Evolutionary conservation across 352 stramenopile species (phyloP).

Genomic region (Globisporangium solare): DNA sequence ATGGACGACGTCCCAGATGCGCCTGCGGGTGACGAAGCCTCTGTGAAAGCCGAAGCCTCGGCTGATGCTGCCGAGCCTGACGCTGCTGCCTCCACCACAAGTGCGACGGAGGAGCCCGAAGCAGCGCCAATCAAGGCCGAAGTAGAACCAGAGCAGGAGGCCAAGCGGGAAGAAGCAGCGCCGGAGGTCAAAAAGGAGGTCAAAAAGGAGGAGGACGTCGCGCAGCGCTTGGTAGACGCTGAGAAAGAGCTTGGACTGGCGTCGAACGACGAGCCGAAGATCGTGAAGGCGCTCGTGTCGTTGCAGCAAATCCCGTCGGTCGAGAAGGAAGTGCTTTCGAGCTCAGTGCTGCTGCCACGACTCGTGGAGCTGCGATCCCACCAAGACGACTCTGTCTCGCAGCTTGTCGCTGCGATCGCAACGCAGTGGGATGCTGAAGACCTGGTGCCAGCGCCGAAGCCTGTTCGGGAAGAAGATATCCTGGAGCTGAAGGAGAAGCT

Average conservation of each 20-base stretch:
- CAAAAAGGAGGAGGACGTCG: conserved; percentile 16
- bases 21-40: conserved; percentile 8
- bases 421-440: conserved; percentile 49
- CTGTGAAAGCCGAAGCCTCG: conserved; percentile 8
- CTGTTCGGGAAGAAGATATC: conserved; percentile 52
- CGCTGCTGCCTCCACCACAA: not conserved
- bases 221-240: conserved; percentile 20
- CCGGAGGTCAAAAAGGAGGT: conserved; percentile 7
- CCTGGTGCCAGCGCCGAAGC: conserved; percentile 39
- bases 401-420: conserved; percentile 30
- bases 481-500: conserved; percentile 56
- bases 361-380: conserved; percentile 37
- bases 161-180: conserved; percentile 9
- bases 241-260: conserved; percentile 33
- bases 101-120: not conserved
- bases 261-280: conserved; percentile 32
- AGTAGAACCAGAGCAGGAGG: conserved; percentile 1
- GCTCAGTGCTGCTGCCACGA: conserved; percentile 28
- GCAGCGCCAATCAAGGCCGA: not conserved
- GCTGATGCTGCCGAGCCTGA: not conserved
- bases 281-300: conserved; percentile 27
- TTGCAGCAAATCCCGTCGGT: conserved; percentile 27
- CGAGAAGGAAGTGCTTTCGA: conserved; percentile 24
- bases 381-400: conserved; percentile 21
- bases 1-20: conserved; percentile 52